Base-by-base conservation (phyloP, 495 filamentous ascomycete genomes). In the Aspergillus incahuasiensis region DNA sequence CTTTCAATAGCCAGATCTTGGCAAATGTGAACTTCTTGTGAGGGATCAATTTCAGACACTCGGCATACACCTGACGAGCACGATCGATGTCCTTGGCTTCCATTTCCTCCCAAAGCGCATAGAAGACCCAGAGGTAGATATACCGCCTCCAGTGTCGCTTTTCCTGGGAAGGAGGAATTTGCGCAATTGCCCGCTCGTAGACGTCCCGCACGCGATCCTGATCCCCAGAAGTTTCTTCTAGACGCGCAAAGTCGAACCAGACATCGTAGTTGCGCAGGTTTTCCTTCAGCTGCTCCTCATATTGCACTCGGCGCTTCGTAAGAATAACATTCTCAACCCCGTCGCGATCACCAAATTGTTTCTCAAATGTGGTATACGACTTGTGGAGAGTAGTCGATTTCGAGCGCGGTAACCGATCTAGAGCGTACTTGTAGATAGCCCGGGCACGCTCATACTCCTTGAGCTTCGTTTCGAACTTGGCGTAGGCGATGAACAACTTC, bases 1-100 rank as follows among this genome's bases (percentile, higher is more conserved):
- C 92, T 63, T 90, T 92, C 70, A 92, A 77, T 16, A 97, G 74
- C 94, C 95, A 97, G 50, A 97, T 77, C 66, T 98, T 98, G 68
- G 91, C 90, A 68, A 97, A 98, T 1, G 94, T 97, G 74, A 97
- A 98, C 60, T 90, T 88, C 69, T 96, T 95, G 74, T 98, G 92
- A 0, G 94, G 95, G 58, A 97, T 86, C 21, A 97, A 74, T 61
- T 85, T 86, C 34, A 97, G 73, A 57, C 89, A 95, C 58, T 92
- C 88, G 54, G 88, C 79, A 74, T 96, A 97, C 60, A 98, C 90
- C 63, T 96, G 88, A 25, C 89, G 82, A 7, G 92, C 91, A 34
- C 95, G 85, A 19, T 86, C 81, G 34, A 83, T 66, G 62, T 97
- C 91, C 59, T 87, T 86, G 21, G 82, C 82, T 52, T 91, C 86